Evolutionary conservation across 2,329 filamentous ascomycete species (phyloP).

Genomic region (Talaromyces sp.): DNA sequence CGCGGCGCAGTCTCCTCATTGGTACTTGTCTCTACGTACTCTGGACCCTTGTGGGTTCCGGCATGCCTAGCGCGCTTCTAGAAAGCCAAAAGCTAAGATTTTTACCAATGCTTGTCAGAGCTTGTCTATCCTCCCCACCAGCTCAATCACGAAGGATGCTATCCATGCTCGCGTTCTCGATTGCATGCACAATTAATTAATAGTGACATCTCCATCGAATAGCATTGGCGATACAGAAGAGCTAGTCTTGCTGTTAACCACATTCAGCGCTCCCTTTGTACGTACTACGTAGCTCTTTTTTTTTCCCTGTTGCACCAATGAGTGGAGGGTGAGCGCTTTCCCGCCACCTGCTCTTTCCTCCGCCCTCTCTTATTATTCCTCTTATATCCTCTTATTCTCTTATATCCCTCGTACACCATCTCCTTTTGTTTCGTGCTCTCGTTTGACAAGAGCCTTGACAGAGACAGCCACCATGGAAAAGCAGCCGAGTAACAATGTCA

Average conservation of each 20-base stretch:
- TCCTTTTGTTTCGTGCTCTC: neutral
- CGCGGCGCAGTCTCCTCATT: neutral
- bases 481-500: neutral
- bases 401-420: no score
- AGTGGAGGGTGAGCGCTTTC: neutral
- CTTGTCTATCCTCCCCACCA: neutral
- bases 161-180: neutral
- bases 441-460: neutral
- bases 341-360: conserved; percentile 1
- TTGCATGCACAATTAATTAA: neutral
- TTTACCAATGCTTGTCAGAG: neutral
- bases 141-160: neutral
- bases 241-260: neutral
- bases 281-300: neutral
- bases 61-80: no score
- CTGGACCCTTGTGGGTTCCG: no score
- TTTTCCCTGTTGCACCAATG: neutral
- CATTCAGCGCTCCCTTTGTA: neutral
- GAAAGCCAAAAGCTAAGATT: no score
- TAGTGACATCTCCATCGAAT: neutral
- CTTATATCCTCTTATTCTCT: neutral
- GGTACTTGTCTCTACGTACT: no score
- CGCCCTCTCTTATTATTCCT: neutral
- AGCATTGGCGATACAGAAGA: neutral
- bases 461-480: conserved; percentile 12